phyloP scores from a whole-genome alignment of 108 stramenopile genomes.

The Cyclostephanos invisitatus region DNA sequence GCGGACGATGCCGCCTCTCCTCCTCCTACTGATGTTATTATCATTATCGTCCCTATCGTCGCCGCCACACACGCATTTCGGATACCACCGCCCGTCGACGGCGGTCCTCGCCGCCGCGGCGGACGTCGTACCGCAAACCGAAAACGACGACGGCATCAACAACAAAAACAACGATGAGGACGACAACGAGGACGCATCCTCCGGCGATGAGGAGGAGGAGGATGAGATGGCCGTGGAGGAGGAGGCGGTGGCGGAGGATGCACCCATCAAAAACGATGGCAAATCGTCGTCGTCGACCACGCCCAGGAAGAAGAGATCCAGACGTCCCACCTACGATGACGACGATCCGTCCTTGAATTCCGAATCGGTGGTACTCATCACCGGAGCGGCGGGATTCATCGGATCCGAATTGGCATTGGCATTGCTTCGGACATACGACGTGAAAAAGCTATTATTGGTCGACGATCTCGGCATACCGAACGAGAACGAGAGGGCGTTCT shows the following conservation, averaged over 20 bases:
- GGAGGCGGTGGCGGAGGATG: background rate
- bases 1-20: too few relatives aligned
- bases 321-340: background rate
- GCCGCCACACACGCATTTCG: too few relatives aligned
- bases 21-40: too few relatives aligned
- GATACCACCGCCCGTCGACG: too few relatives aligned
- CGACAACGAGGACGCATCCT: background rate
- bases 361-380: constrained; percentile 76
- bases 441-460: constrained; percentile 61
- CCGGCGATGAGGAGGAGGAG: too few relatives aligned
- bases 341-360: constrained; percentile 12
- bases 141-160: too few relatives aligned
- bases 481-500: constrained; percentile 29
- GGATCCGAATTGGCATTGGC: constrained; percentile 81
- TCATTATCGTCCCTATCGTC: too few relatives aligned
- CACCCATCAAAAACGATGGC: background rate
- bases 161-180: background rate
- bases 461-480: constrained; percentile 49
- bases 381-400: constrained; percentile 82
- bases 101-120: too few relatives aligned
- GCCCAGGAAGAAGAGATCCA: background rate
- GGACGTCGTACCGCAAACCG: too few relatives aligned
- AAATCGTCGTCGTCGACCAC: background rate
- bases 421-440: constrained; percentile 69
- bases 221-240: too few relatives aligned